A percentile compares a stretch with the other conserved stretches of the same genome.
phyloP scores from a whole-genome alignment of 129 eudicot genomes.

The Artemisia tridentata region DNA sequence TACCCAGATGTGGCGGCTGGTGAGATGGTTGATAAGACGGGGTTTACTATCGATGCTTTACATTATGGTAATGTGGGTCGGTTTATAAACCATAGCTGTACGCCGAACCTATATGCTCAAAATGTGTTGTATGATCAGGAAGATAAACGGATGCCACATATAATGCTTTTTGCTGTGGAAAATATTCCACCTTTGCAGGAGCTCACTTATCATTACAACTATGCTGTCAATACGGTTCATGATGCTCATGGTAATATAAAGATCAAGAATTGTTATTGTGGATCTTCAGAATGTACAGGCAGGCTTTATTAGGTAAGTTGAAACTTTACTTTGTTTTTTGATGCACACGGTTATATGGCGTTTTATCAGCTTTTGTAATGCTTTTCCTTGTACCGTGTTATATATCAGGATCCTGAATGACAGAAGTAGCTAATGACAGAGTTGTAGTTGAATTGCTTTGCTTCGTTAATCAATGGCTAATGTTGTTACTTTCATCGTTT shows the following conservation, averaged over 20 bases:
- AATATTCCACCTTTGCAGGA: constrained; percentile 85
- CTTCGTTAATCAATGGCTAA: constrained; percentile 6
- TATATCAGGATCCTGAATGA: neutral
- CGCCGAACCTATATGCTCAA: constrained; percentile 92
- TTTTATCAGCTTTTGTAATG: too few species aligned
- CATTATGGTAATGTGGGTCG: constrained; percentile 73
- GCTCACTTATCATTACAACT: constrained; percentile 87
- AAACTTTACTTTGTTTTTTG: neutral
- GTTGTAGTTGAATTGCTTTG: neutral
- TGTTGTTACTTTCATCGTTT: constrained; percentile 1
- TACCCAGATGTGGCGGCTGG: constrained; percentile 25
- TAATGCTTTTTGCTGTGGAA: constrained; percentile 93
- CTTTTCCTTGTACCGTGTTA: too few species aligned
- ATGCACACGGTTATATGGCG: too few species aligned
- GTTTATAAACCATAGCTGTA: constrained; percentile 88
- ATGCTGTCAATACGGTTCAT: constrained; percentile 52
- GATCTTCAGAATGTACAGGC: constrained; percentile 76
- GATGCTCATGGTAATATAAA: constrained; percentile 76
- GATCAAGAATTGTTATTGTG: constrained; percentile 82
- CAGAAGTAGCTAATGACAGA: too few species aligned
- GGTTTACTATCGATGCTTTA: constrained; percentile 79
- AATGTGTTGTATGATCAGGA: constrained; percentile 80
- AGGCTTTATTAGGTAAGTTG: constrained; percentile 61
- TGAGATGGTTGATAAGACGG: constrained; percentile 40
- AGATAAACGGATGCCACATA: constrained; percentile 77